Evolutionary conservation across 306 rosid genomes (phyloP).

Genomic region (Urtica urens): DNA sequence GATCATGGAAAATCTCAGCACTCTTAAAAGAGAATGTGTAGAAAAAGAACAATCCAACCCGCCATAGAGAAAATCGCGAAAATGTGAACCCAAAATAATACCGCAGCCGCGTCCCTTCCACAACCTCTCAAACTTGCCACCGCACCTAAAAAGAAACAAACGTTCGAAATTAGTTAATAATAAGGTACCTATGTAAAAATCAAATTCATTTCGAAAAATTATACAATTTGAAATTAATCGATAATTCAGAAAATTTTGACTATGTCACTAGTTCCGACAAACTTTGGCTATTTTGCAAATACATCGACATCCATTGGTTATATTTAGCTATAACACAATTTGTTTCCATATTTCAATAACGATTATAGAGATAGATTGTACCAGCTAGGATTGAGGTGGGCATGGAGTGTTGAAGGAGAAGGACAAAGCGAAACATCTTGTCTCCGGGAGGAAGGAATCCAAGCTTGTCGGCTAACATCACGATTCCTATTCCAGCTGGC

Average conservation of each 20-base stretch:
- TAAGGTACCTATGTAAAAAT: too few species aligned
- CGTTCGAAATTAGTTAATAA: too few species aligned
- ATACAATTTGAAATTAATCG: too few species aligned
- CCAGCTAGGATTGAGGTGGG: slow-evolving; percentile 95
- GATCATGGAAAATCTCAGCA: neutral
- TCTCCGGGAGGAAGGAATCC: slow-evolving; percentile 86
- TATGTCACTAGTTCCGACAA: too few species aligned
- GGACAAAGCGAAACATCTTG: slow-evolving; percentile 80
- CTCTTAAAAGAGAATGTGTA: slow-evolving; percentile 61
- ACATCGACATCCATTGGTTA: too few species aligned
- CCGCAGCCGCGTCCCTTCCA: slow-evolving; percentile 87
- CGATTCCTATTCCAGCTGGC: slow-evolving; percentile 80
- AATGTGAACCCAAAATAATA: slow-evolving; percentile 92
- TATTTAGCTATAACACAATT: too few species aligned
- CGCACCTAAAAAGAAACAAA: slow-evolving; percentile 49
- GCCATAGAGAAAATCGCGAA: slow-evolving; percentile 93
- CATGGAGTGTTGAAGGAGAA: slow-evolving; percentile 94
- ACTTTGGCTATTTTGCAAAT: too few species aligned
- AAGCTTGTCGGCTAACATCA: slow-evolving; percentile 83
- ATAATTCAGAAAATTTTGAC: too few species aligned
- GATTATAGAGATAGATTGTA: slow-evolving; percentile 20
- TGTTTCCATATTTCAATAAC: neutral
- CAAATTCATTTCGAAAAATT: too few species aligned
- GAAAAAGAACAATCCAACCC: slow-evolving; percentile 65
- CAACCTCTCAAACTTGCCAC: slow-evolving; percentile 97